Evolutionary conservation across 257 asterid species (phyloP).

Genomic region (Vinca minor): DNA sequence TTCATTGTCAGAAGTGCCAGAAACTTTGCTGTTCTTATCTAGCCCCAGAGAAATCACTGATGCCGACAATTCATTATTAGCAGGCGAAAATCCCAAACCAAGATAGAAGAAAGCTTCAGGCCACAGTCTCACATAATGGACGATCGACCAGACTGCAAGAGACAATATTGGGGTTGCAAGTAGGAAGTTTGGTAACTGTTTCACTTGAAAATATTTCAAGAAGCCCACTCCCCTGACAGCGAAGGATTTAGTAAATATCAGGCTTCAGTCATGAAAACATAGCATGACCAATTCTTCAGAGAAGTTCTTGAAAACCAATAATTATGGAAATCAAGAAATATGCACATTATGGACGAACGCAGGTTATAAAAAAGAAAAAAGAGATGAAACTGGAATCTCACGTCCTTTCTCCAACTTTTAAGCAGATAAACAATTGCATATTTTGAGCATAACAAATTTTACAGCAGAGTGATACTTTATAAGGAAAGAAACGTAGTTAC

Average conservation of each 20-base stretch:
- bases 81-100: slow-evolving; percentile 45
- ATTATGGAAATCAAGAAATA: neutral
- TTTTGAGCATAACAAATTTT: neutral
- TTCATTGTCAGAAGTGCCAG: slow-evolving; percentile 19
- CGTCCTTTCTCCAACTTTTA: neutral
- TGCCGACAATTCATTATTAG: slow-evolving; percentile 23
- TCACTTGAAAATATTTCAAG: slow-evolving; percentile 73
- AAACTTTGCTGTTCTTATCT: slow-evolving; percentile 22
- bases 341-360: neutral
- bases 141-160: slow-evolving; percentile 59
- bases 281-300: slow-evolving; percentile 13
- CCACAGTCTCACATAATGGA: slow-evolving; percentile 58
- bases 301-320: neutral
- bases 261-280: too few relatives aligned
- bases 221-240: slow-evolving; percentile 92
- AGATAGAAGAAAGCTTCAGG: slow-evolving; percentile 64
- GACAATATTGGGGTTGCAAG: slow-evolving; percentile 84
- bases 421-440: neutral
- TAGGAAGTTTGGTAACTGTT: slow-evolving; percentile 83
- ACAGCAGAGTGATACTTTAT: neutral
- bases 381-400: slow-evolving; percentile 1
- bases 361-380: neutral
- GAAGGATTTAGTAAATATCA: slow-evolving; percentile 17
- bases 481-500: slow-evolving; percentile 26
- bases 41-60: slow-evolving; percentile 26